Percentiles rank a stretch among this genome's conserved stretches.
Conservation (phyloP, 2,329 filamentous ascomycete genomes). For the Albophoma yamanashiensis region DNA sequence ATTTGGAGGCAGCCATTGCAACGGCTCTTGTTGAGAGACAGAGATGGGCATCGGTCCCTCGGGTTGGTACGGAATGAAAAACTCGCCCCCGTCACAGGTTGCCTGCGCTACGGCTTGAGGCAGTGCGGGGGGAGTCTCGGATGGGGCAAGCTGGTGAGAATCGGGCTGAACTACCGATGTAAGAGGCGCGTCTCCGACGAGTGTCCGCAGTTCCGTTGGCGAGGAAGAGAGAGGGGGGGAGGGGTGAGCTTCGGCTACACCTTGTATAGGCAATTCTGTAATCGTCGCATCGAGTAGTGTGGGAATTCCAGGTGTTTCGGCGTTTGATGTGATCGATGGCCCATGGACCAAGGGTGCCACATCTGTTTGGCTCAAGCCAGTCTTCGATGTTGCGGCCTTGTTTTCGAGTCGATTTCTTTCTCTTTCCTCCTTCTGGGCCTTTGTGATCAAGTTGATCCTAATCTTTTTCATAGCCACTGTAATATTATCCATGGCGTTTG, state of each 20-base stretch:
- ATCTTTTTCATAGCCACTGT: constrained; percentile 51
- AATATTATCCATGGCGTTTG: constrained; percentile 40
- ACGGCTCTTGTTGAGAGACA: constrained; percentile 24
- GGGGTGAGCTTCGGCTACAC: constrained; percentile 1
- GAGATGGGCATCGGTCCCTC: constrained; percentile 35
- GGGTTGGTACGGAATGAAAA: constrained; percentile 46
- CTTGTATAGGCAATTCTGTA: not conserved
- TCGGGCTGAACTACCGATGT: constrained; percentile 11
- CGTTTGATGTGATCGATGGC: not conserved
- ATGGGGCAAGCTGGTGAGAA: constrained; percentile 10
- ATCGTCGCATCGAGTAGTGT: too few species aligned
- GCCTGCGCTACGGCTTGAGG: constrained; percentile 16
- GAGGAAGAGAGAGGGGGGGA: constrained; percentile 14
- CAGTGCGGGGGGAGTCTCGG: constrained; percentile 19
- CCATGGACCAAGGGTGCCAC: not conserved
- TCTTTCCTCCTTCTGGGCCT: constrained; percentile 45
- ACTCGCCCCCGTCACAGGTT: constrained; percentile 17
- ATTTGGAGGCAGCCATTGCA: constrained; percentile 44
- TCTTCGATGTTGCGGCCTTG: constrained; percentile 7
- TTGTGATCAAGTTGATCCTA: constrained; percentile 49
- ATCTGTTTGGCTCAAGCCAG: not conserved
- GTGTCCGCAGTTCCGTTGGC: constrained; percentile 12
- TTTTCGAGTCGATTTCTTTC: constrained; percentile 21
- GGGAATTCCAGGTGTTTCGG: not conserved
- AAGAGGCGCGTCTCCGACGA: constrained; percentile 11